These are phyloP conservation scores for Datura wrightii DNA, from an alignment of 257 asterid species.

Conservation along the genomic window DNA sequence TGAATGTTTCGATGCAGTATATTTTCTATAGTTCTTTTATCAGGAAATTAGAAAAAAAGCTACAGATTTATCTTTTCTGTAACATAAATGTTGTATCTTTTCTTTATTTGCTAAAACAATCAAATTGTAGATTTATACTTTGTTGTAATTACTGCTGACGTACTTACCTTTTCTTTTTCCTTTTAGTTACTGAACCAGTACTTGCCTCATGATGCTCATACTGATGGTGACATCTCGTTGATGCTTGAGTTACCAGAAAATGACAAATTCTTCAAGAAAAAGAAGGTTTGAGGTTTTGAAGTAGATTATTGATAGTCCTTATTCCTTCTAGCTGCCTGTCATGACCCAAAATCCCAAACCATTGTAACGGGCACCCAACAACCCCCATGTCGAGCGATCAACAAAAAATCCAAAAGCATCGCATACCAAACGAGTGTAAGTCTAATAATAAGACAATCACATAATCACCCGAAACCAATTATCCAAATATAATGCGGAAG, in stretches of 20 bases:
- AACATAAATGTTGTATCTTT: background rate
- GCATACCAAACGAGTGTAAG: background rate
- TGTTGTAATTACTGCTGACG: slow-evolving; percentile 8
- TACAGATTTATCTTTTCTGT: background rate
- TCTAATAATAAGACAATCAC: background rate
- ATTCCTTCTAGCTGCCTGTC: background rate
- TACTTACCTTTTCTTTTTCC: slow-evolving; percentile 23
- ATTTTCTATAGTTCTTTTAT: background rate
- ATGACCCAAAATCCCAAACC: background rate
- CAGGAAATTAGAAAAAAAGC: background rate
- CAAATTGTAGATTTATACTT: background rate
- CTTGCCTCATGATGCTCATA: slow-evolving; percentile 36
- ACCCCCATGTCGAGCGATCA: background rate
- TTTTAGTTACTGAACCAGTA: slow-evolving; percentile 47
- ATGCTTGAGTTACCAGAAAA: slow-evolving; percentile 62
- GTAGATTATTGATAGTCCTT: slow-evolving; percentile 14
- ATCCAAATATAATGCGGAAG: background rate
- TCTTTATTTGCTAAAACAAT: background rate
- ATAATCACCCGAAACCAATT: background rate
- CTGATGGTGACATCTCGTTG: slow-evolving; percentile 50
- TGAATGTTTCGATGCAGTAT: slow-evolving; percentile 3
- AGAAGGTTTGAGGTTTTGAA: slow-evolving; percentile 55
- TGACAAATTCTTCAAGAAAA: slow-evolving; percentile 63
- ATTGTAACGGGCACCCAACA: background rate
- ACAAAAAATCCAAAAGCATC: background rate